Evolutionary conservation across 1,284 basidiomycete species (phyloP), one percentile per base, ranked within the genome.

Genomic region (Ustilago nuda): DNA sequence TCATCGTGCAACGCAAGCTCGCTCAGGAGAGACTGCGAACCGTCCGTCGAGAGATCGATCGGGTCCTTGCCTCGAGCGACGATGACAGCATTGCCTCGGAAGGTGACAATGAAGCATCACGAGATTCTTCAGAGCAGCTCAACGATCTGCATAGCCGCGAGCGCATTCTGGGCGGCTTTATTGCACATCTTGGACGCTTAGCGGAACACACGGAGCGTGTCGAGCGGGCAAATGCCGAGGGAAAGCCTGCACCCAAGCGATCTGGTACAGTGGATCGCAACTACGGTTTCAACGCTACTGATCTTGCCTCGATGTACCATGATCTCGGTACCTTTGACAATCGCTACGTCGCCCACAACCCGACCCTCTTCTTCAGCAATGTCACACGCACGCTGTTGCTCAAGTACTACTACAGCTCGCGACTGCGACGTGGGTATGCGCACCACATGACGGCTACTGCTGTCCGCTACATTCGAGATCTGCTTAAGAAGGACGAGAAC

Each of bases 261-360:
- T 56, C 65, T 4, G 35, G 46, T 19, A 50, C 63, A 23, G 56
- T 62, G 23, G 70, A 76, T 30, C 72, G 61, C 23, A 69, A 70
- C 60, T 62, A 60, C 36, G 32, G 46, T 36, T 33, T 61, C 36
- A 56, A 53, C 32, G 56, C 66, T 5, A 48, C 56, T 15, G 71
- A 80, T 55, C 66, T 72, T 19, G 63, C 72, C 15, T 77, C 66
- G 89, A 90, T 72, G 87, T 91, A 81, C 30, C 88, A 90, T 32
- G 93, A 95, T 81, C 92, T 92, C 90, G 89, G 89, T 1, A 90
- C 91, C 77, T 96, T 97, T 86, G 91, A 93, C 84, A 93, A 96
- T 79, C 94, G 95, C 23, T 93, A 94, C 83, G 92, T 97, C 82
- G 89, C 95, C 11, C 94, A 98, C 87, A 92, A 91, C 72, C 95